phyloP scores from a whole-genome alignment of 2,329 filamentous ascomycete species.

The Diaporthe caulivora region DNA sequence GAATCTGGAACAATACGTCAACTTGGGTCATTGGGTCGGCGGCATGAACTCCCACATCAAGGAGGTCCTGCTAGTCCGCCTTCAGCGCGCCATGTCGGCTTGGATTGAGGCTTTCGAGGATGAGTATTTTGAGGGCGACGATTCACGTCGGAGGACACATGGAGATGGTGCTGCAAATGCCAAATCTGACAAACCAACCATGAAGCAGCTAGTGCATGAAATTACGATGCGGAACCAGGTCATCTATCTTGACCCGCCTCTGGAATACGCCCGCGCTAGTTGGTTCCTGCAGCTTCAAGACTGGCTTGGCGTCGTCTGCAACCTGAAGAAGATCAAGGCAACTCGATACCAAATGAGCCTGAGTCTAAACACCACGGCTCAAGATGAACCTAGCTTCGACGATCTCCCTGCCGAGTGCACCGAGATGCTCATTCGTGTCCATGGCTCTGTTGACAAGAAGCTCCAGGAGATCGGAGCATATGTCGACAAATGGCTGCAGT shows the following conservation, averaged over 20 bases:
- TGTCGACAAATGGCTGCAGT: constrained; percentile 98
- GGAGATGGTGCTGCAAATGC: constrained; percentile 53
- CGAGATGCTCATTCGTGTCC: constrained; percentile 82
- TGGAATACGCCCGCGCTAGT: constrained; percentile 90
- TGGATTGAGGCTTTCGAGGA: constrained; percentile 92
- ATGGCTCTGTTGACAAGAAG: constrained; percentile 86
- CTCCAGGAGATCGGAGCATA: constrained; percentile 84
- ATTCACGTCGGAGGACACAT: constrained; percentile 61
- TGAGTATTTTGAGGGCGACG: constrained; percentile 63
- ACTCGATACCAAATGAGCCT: constrained; percentile 90
- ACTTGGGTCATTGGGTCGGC: constrained; percentile 90
- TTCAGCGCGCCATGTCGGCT: constrained; percentile 84
- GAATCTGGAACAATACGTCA: constrained; percentile 95
- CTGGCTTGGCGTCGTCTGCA: constrained; percentile 94
- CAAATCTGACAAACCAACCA: constrained; percentile 69
- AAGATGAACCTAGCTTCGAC: constrained; percentile 80
- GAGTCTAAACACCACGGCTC: constrained; percentile 71
- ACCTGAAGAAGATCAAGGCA: constrained; percentile 93
- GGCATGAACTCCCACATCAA: constrained; percentile 90
- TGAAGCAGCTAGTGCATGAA: constrained; percentile 85
- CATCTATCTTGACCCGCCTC: constrained; percentile 93
- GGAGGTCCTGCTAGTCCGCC: constrained; percentile 79
- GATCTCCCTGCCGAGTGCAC: constrained; percentile 88
- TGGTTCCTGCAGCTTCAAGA: constrained; percentile 95
- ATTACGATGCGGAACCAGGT: constrained; percentile 98